A percentile compares a stretch with the other conserved stretches of the same genome.
Conservation (phyloP, 306 rosid genomes). For the Gynostemma pentaphyllum region DNA sequence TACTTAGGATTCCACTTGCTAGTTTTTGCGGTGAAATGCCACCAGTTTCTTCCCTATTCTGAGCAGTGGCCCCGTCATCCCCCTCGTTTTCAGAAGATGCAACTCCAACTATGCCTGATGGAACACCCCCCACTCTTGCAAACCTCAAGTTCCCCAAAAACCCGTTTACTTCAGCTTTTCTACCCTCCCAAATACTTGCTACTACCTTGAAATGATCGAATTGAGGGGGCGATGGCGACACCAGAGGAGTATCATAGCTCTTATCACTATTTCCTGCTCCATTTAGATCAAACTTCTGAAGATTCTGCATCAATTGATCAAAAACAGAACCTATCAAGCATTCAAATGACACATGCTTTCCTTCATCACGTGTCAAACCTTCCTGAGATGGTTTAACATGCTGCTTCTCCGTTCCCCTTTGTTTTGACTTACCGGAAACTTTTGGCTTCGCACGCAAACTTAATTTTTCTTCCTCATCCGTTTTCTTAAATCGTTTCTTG, state of each 20-base stretch:
- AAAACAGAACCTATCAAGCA: conserved; percentile 63
- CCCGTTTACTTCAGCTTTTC: conserved; percentile 55
- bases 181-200: conserved; percentile 51
- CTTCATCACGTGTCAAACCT: conserved; percentile 33
- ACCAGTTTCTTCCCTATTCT: conserved; percentile 42
- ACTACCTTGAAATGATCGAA: conserved; percentile 49
- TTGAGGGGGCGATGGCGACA: conserved; percentile 6
- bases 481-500: conserved; percentile 56
- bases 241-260: conserved; percentile 19
- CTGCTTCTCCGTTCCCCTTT: conserved; percentile 33
- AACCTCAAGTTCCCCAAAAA: conserved; percentile 81
- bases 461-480: conserved; percentile 35
- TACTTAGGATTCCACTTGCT: conserved; percentile 66
- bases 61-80: conserved; percentile 32
- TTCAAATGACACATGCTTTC: conserved; percentile 46
- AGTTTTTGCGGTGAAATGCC: conserved; percentile 72
- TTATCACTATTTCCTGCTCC: conserved; percentile 23
- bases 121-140: conserved; percentile 89
- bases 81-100: conserved; percentile 47
- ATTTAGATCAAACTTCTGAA: conserved; percentile 50
- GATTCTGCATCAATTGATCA: conserved; percentile 51
- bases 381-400: conserved; percentile 18
- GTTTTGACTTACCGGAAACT: conserved; percentile 45
- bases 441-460: conserved; percentile 38
- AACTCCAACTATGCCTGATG: conserved; percentile 55